Evolutionary conservation across 2,329 filamentous ascomycete genomes (phyloP), one percentile per base, ranked within the genome.

Genomic region (Fusarium domesticum): DNA sequence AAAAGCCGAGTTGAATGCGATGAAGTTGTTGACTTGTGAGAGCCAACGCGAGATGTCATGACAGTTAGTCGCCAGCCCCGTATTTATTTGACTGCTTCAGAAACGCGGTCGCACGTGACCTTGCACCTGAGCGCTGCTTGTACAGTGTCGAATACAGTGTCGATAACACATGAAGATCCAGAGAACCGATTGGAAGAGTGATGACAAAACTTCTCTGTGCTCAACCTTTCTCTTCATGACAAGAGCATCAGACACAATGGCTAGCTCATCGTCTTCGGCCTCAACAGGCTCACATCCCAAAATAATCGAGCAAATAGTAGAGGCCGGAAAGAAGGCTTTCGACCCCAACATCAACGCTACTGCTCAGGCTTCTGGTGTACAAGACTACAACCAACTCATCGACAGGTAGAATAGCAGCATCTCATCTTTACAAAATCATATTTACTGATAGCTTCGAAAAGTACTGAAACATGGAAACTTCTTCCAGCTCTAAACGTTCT

Each of bases 401-500:
- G 66, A 73, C 42, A 73, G 67, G 78, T 79, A 67, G 54, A 68
- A 42, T 4, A 5, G 14, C 10, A 35, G 15, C n/a, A 16, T 17
- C 5, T 16, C 19, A 32, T 3, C 32, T 2, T 4, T 3, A 23
- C 1, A 5, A 8, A 2, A 19, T 15, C 10, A 43, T n/a, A 7
- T 5, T 36, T n/a, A 6, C 23, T 39, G 6, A 53, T 45, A 6
- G 50, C 54, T 42, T 50, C 15, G 6, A 12, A 7, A 49, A 71
- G 68, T 23, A 61, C 63, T 6, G 58, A 63, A 17, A 63, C 75
- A 23, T 77, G 77, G 56, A 73, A 69, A 19, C 71, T 88, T 7
- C 67, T 88, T 17, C 79, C 77, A 7, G 72, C 79, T 5, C 64
- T 89, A 34, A 87, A 83, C 47, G 70, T 77, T 15, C 69, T 86